These are phyloP conservation scores for Spencermartinsiella ligniputridi DNA, from an alignment of 1,139 yeast species.

Conservation along the genomic window DNA sequence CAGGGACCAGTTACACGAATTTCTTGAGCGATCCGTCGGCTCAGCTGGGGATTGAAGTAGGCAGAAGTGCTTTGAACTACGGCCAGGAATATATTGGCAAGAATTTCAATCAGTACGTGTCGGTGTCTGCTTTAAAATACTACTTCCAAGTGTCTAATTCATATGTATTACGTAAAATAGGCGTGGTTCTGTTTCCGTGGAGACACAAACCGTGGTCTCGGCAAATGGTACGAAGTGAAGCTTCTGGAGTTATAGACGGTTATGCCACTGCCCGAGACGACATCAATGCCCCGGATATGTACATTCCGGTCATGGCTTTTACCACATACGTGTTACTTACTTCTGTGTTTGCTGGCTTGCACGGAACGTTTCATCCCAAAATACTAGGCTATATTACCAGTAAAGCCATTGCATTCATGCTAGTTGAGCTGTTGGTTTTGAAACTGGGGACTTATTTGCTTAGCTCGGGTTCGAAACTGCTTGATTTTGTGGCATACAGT, in stretches of 20 bases:
- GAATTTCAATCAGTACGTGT: slow-evolving; percentile 39
- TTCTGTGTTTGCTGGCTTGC: slow-evolving; percentile 81
- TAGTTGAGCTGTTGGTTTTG: slow-evolving; percentile 61
- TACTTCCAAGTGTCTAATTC: slow-evolving; percentile 90
- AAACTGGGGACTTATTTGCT: slow-evolving; percentile 62
- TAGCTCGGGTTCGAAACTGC: slow-evolving; percentile 53
- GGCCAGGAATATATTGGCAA: slow-evolving; percentile 72
- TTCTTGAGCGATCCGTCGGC: slow-evolving; percentile 77
- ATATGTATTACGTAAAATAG: slow-evolving; percentile 72
- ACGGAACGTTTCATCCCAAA: slow-evolving; percentile 91
- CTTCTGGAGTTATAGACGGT: slow-evolving; percentile 39
- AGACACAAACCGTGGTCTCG: slow-evolving; percentile 60
- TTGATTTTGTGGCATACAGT: slow-evolving; percentile 85
- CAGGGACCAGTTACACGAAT: slow-evolving; percentile 28
- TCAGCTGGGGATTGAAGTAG: slow-evolving; percentile 83
- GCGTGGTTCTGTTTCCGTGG: slow-evolving; percentile 80
- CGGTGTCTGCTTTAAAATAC: slow-evolving; percentile 56
- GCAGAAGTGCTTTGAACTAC: slow-evolving; percentile 71
- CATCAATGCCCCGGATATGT: slow-evolving; percentile 92
- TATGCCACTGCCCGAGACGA: slow-evolving; percentile 77
- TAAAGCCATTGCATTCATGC: slow-evolving; percentile 77
- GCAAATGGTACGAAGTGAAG: slow-evolving; percentile 34
- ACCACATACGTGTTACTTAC: slow-evolving; percentile 82
- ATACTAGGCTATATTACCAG: slow-evolving; percentile 87
- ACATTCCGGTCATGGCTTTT: slow-evolving; percentile 73